These are phyloP conservation scores for Cladophialophora immunda DNA, from an alignment of 2,329 filamentous ascomycete species.

Conservation along the genomic window DNA sequence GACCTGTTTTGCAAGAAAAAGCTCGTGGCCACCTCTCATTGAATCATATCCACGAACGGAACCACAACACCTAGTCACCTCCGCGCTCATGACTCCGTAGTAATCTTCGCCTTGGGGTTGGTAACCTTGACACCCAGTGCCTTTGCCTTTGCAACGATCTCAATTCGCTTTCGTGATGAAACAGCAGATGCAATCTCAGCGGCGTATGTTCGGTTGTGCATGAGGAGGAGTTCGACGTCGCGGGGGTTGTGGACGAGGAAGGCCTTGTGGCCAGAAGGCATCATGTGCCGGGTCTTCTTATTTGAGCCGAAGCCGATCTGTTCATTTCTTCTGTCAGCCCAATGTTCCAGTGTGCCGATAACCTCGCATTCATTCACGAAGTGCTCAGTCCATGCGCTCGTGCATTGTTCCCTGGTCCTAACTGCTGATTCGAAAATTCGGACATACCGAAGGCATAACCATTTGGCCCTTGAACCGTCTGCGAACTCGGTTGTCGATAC, in stretches of 20 bases:
- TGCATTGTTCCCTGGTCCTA: not conserved
- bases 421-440: slow-evolving; percentile 4
- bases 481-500: slow-evolving; percentile 98
- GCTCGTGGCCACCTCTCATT: slow-evolving; percentile 19
- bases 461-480: slow-evolving; percentile 96
- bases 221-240: slow-evolving; percentile 96
- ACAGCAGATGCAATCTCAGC: slow-evolving; percentile 99
- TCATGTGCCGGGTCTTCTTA: slow-evolving; percentile 99
- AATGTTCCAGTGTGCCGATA: slow-evolving; percentile 11
- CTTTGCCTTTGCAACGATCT: slow-evolving; percentile 97
- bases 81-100: slow-evolving; percentile 77
- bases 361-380: slow-evolving; percentile 6
- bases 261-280: slow-evolving; percentile 98
- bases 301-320: slow-evolving; percentile 99
- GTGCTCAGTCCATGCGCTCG: not conserved
- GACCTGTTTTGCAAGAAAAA: slow-evolving; percentile 20
- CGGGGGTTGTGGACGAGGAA: slow-evolving; percentile 98
- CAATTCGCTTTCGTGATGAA: slow-evolving; percentile 97
- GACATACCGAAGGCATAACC: slow-evolving; percentile 92
- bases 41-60: slow-evolving; percentile 18
- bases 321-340: slow-evolving; percentile 38
- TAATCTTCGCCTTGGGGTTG: slow-evolving; percentile 98
- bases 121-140: slow-evolving; percentile 99
- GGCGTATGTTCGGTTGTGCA: slow-evolving; percentile 99
- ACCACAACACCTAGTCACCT: slow-evolving; percentile 44